These are phyloP conservation scores for Metschnikowia arizonensis DNA, from an alignment of 805 yeast species.

Conservation along the genomic window DNA sequence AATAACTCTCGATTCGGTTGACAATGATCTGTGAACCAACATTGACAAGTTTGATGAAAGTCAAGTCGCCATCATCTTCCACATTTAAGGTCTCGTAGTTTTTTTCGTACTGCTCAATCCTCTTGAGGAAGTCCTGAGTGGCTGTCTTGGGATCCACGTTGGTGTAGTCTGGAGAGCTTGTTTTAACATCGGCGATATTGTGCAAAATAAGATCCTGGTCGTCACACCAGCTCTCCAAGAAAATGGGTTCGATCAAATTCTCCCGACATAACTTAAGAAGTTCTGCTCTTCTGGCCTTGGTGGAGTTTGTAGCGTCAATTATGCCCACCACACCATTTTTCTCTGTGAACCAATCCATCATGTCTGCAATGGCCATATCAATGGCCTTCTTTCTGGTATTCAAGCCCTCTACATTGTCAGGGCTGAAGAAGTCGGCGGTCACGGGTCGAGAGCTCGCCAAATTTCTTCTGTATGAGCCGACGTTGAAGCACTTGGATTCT, in stretches of 20 bases:
- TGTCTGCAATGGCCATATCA: slow-evolving; percentile 65
- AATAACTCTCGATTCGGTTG: slow-evolving; percentile 80
- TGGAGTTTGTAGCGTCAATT: slow-evolving; percentile 89
- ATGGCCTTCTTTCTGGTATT: slow-evolving; percentile 66
- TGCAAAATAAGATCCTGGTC: slow-evolving; percentile 72
- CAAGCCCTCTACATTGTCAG: slow-evolving; percentile 60
- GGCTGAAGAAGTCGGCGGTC: slow-evolving; percentile 74
- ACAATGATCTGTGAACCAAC: slow-evolving; percentile 85
- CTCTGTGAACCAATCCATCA: slow-evolving; percentile 80
- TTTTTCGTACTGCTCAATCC: slow-evolving; percentile 71
- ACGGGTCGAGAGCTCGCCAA: slow-evolving; percentile 45
- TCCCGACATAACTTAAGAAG: slow-evolving; percentile 59
- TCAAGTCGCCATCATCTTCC: slow-evolving; percentile 54
- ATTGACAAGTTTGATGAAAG: slow-evolving; percentile 84
- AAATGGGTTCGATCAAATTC: slow-evolving; percentile 79
- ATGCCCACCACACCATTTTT: slow-evolving; percentile 88
- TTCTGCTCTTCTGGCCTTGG: slow-evolving; percentile 63
- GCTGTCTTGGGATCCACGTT: slow-evolving; percentile 70
- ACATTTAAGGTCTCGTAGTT: slow-evolving; percentile 73
- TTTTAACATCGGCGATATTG: slow-evolving; percentile 81
- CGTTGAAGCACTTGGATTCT: slow-evolving; percentile 81
- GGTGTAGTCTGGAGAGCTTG: slow-evolving; percentile 78
- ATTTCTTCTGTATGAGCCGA: slow-evolving; percentile 77
- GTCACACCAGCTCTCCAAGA: slow-evolving; percentile 88
- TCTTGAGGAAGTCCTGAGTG: slow-evolving; percentile 61